Conservation (phyloP, 352 stramenopile genomes). For the Halophytophthora polymorphica region DNA sequence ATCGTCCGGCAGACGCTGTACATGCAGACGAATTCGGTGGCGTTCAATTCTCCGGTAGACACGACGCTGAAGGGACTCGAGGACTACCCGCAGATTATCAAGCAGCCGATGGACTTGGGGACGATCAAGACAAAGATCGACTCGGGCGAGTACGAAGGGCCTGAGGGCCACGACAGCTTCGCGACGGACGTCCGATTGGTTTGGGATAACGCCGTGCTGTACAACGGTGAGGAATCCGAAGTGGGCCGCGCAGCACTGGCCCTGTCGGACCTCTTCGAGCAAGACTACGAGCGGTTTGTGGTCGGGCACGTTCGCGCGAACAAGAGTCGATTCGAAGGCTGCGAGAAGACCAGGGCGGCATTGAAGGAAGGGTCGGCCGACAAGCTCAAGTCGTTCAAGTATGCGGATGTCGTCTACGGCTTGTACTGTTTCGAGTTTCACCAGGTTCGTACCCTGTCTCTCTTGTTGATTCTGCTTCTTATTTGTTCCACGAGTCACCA, state of each 20-base stretch:
- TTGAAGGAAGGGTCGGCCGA: slow-evolving; percentile 19
- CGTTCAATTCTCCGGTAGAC: slow-evolving; percentile 86
- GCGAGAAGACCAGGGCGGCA: slow-evolving; percentile 33
- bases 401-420: slow-evolving; percentile 61
- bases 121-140: slow-evolving; percentile 83
- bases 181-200: slow-evolving; percentile 77
- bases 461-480: neutral
- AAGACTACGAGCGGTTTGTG: slow-evolving; percentile 79
- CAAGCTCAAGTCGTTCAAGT: slow-evolving; percentile 34
- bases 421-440: slow-evolving; percentile 73
- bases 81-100: slow-evolving; percentile 86
- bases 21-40: slow-evolving; percentile 73
- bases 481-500: neutral
- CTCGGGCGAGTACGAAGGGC: slow-evolving; percentile 66
- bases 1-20: slow-evolving; percentile 80
- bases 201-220: slow-evolving; percentile 79
- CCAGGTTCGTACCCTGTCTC: slow-evolving; percentile 24
- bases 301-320: slow-evolving; percentile 56
- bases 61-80: slow-evolving; percentile 70
- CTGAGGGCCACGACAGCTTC: slow-evolving; percentile 57
- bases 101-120: slow-evolving; percentile 89
- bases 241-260: slow-evolving; percentile 61
- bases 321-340: slow-evolving; percentile 48
- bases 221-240: slow-evolving; percentile 80
- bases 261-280: slow-evolving; percentile 79